Base-by-base conservation (phyloP, 2,329 filamentous ascomycete genomes). In the Sordariomycetes sp. region DNA sequence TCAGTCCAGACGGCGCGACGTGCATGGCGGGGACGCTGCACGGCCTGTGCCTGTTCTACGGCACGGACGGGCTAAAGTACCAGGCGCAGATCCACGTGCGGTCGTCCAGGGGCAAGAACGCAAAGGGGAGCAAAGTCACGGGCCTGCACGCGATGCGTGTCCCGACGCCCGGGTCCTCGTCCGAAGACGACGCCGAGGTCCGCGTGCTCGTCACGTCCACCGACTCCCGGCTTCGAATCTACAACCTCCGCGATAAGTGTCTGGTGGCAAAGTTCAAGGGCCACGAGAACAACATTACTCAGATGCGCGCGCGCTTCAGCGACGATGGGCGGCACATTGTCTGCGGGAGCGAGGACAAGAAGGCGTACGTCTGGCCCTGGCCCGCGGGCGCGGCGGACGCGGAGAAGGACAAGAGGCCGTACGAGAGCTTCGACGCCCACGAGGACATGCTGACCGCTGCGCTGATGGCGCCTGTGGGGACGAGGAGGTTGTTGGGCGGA, bases 41-140 rank as follows among this genome's bases (percentile, higher is more conserved):
- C 61, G 94, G 94, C 0, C 73, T 94, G 20, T 95, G 91, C 66
- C 80, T 89, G 62, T 94, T 97, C 63, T 96, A 92, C 69, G 89
- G 96, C 58, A 99, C 94, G 0, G 90, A 97, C 64, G 90, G 90
- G 0, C 72, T 99, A 55, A 94, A 89, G 65, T 82, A 86, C 56
- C 81, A 89, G 62, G 87, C 86, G 1, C 90, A 96, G 66, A 85
- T 97, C 34, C 90, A 96, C 62, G 91, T 96, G n/a, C 85, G 91
- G 52, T 96, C 91, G 0, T 90, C 90, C 0, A 81, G 91, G 59
- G 92, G 94, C 2, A 91, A 90, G 66, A 97, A 96, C 65, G 87
- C 91, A 4, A 96, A 95, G 68, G 92, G 92, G 6, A 96, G 90
- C 73, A 99, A 99, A 68, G 96, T 99, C 63, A 97, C 94, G 0